A percentile compares a stretch with the other conserved stretches of the same genome.
These are phyloP conservation scores for Colletotrichum sp. DNA, from an alignment of 2,329 filamentous ascomycete genomes.

Conservation along the genomic window DNA sequence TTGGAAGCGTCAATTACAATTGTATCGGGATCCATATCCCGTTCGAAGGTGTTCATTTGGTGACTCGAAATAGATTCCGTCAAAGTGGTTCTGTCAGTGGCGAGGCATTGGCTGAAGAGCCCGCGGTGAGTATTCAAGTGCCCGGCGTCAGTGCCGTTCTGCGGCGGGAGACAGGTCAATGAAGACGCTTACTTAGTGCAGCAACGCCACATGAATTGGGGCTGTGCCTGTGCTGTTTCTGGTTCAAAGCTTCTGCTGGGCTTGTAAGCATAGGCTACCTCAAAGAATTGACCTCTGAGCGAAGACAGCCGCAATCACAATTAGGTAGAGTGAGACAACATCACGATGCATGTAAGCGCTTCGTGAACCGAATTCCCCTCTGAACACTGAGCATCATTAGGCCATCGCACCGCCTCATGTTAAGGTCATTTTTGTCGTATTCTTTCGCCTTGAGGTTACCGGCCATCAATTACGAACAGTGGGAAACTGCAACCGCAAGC, in stretches of 20 bases:
- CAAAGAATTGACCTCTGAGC: too few relatives aligned
- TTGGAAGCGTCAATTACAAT: not conserved
- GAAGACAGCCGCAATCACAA: too few relatives aligned
- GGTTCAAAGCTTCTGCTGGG: not conserved
- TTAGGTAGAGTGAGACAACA: too few relatives aligned
- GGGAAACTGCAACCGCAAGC: not conserved
- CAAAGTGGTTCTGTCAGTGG: not conserved
- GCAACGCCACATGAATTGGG: not conserved
- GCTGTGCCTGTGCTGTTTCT: not conserved
- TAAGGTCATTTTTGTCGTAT: too few relatives aligned
- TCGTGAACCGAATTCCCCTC: not conserved
- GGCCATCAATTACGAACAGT: not conserved
- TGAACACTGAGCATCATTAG: not conserved
- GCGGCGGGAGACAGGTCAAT: too few relatives aligned
- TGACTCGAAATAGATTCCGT: not conserved
- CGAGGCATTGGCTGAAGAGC: not conserved
- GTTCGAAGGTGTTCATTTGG: not conserved
- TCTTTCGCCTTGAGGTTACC: accelerated
- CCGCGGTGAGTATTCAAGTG: not conserved
- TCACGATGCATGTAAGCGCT: not conserved
- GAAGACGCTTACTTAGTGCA: not conserved
- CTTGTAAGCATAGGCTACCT: too few relatives aligned
- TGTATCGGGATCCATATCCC: not conserved
- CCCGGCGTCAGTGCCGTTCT: not conserved
- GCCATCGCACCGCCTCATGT: too few relatives aligned